Evolutionary conservation across 163 green algal genomes (phyloP), one percentile per base, ranked within the genome.

Genomic region (Scenedesmus sp.): DNA sequence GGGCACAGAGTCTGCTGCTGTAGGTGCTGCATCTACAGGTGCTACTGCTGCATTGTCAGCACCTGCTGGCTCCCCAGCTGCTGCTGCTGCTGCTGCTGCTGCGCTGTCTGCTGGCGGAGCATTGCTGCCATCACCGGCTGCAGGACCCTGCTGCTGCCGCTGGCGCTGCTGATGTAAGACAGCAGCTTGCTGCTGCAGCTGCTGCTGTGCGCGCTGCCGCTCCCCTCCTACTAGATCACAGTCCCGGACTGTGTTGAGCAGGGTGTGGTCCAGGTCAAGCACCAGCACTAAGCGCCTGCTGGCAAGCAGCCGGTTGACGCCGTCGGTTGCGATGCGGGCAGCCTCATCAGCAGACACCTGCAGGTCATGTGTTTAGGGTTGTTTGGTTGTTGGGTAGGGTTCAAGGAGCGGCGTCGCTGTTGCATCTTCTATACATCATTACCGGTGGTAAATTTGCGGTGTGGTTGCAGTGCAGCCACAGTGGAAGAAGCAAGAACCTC

Each of bases 181-280:
- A 40, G 26, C 33, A 15, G 20, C 33, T n/a, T 76, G 49, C 37
- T 81, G 30, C 79, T 88, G 79, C 43, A 42, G 35, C 79, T 83
- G 79, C 42, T 88, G 59, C 35, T 46, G 15, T 44, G 26, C 72
- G 9, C 79, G 59, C 80, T 92, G 88, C 61, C 78, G 79, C 65
- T 92, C 42, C 43, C 85, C 33, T 7, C 53, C 86, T 18, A 76
- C 49, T 30, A 91, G 35, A 40, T 91, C 86, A 65, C 35, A 30
- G 33, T 91, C 86, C 16, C 51, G 97, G 95, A 95, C 96, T 49
- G 95, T 98, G 91, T 99, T 98, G 61, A 99, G 95, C 89, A 99
- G 95, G 13, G 98, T 99, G 95, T 99, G 98, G 92, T 99, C 98
- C 72, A 99, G 94, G 91, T 99, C 98, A 76, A 99, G 94, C 22